These are phyloP conservation scores for Candida endomychidarum DNA, from an alignment of 805 yeast genomes.

Conservation along the genomic window DNA sequence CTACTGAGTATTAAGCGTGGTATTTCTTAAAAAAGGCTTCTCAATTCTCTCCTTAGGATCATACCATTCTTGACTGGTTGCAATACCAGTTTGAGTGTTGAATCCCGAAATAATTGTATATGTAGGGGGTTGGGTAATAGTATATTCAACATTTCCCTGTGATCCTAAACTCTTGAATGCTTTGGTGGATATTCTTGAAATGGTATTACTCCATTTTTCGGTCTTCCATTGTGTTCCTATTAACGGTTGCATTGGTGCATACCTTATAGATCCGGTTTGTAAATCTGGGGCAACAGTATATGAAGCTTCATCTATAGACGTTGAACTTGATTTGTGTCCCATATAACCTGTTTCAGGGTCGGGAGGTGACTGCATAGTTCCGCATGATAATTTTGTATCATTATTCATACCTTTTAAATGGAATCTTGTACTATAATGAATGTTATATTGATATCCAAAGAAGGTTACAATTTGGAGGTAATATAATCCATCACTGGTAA, in stretches of 20 bases:
- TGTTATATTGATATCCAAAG: constrained; percentile 2
- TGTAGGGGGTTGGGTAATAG: constrained; percentile 17
- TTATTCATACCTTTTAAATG: constrained; percentile 8
- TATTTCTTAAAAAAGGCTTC: constrained; percentile 4
- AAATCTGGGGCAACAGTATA: constrained; percentile 15
- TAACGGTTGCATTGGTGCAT: constrained; percentile 17
- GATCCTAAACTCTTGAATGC: constrained; percentile 3
- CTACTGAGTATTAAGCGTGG: background rate
- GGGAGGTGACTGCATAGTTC: constrained; percentile 12
- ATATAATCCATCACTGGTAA: constrained; percentile 14
- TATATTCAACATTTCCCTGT: constrained; percentile 13
- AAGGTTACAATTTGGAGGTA: constrained; percentile 14
- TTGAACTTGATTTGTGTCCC: background rate
- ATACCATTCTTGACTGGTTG: constrained; percentile 3
- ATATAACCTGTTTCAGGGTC: background rate
- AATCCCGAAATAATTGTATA: constrained; percentile 9
- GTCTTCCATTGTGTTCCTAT: constrained; percentile 9
- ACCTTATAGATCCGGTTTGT: constrained; percentile 15
- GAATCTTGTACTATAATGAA: constrained; percentile 17
- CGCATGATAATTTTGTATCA: constrained; percentile 7
- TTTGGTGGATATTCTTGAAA: background rate
- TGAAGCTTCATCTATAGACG: constrained; percentile 5
- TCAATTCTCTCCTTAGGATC: constrained; percentile 9
- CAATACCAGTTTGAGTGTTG: constrained; percentile 9
- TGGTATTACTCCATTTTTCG: constrained; percentile 7